phyloP scores from a whole-genome alignment of 1,284 basidiomycete species.

The Ceratobasidium sp. region DNA sequence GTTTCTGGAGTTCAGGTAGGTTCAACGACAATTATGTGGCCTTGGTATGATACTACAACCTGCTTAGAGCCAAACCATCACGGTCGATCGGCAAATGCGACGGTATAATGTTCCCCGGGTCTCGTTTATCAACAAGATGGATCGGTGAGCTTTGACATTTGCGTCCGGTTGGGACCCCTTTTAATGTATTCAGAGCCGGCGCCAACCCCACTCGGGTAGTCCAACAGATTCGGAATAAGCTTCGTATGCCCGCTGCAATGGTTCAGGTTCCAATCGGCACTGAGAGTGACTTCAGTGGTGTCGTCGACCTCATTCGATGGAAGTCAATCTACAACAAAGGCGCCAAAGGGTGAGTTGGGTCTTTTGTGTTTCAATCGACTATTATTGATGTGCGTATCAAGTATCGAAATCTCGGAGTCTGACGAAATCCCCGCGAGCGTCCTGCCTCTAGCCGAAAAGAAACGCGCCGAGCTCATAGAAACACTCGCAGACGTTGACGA shows the following conservation, averaged over 20 bases:
- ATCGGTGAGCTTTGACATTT: slow-evolving; percentile 68
- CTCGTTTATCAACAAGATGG: slow-evolving; percentile 99
- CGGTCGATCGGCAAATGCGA: slow-evolving; percentile 98
- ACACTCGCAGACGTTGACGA: slow-evolving; percentile 98
- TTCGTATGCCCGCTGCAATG: slow-evolving; percentile 94
- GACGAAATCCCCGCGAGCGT: slow-evolving; percentile 90
- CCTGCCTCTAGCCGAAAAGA: slow-evolving; percentile 79
- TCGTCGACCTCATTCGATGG: slow-evolving; percentile 96
- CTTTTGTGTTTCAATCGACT: slow-evolving; percentile 10
- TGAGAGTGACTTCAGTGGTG: slow-evolving; percentile 90
- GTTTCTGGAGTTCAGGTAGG: slow-evolving; percentile 94
- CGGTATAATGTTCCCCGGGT: slow-evolving; percentile 96
- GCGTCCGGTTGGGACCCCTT: not conserved
- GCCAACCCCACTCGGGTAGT: slow-evolving; percentile 98
- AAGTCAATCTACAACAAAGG: slow-evolving; percentile 97
- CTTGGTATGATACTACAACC: not conserved
- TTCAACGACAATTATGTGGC: not conserved
- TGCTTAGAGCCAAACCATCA: slow-evolving; percentile 95
- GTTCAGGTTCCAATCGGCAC: slow-evolving; percentile 96
- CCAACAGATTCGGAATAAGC: slow-evolving; percentile 91
- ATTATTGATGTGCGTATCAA: slow-evolving; percentile 54
- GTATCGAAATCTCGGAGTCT: slow-evolving; percentile 84
- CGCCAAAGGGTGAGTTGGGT: slow-evolving; percentile 82
- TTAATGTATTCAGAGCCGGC: slow-evolving; percentile 75
- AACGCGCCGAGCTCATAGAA: slow-evolving; percentile 93